These are phyloP conservation scores for Fusarium sp. DNA, from an alignment of 2,329 filamentous ascomycete species.

Conservation along the genomic window DNA sequence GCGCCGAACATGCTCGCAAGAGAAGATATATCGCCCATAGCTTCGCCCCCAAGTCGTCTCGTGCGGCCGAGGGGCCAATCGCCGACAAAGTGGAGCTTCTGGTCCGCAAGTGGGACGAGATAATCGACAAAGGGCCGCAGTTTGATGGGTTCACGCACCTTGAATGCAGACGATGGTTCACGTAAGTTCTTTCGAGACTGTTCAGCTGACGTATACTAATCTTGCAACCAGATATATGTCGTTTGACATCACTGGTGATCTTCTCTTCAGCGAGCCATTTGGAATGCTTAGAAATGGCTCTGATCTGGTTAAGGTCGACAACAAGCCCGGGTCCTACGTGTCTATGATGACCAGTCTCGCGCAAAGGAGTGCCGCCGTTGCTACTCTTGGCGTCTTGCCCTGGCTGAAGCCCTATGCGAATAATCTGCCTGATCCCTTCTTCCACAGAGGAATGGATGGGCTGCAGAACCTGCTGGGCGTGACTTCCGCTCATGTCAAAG, in stretches of 20 bases:
- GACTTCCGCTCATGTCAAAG: neutral
- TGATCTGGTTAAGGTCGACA: neutral
- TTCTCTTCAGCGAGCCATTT: neutral
- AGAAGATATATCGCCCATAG: neutral
- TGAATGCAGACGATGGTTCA: neutral
- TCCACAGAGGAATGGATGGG: neutral
- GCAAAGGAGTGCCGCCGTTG: neutral
- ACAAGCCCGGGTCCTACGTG: neutral
- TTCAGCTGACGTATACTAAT: neutral
- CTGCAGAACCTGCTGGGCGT: neutral
- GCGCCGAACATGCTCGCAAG: constrained; percentile 5
- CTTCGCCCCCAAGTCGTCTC: neutral
- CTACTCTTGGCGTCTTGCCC: neutral
- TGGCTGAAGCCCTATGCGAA: neutral
- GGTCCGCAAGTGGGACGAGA: neutral
- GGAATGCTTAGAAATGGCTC: neutral
- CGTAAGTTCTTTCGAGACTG: neutral
- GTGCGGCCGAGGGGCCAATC: neutral
- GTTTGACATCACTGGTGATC: constrained; percentile 3
- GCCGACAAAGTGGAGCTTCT: neutral
- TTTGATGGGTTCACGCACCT: neutral
- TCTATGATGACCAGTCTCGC: neutral
- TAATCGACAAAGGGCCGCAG: neutral
- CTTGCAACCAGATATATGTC: neutral
- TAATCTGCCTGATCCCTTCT: neutral